Conservation (phyloP, 129 eudicot species). For the Sambucus nigra region DNA sequence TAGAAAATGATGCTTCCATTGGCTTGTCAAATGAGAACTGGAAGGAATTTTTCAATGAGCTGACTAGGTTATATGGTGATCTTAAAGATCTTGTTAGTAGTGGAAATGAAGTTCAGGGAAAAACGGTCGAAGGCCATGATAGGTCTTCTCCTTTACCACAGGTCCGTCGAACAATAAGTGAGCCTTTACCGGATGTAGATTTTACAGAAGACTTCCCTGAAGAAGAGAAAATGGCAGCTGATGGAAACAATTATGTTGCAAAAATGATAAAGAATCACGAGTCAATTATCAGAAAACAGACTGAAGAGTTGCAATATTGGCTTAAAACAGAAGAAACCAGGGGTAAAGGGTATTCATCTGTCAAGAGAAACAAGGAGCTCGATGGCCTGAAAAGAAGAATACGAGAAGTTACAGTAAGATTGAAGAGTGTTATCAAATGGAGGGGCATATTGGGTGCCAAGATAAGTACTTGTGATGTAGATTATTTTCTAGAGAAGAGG, state of each 20-base stretch:
- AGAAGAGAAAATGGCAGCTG: conserved; percentile 7
- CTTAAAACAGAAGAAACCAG: conserved; percentile 13
- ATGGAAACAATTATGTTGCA: conserved; percentile 19
- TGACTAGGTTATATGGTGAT: conserved; percentile 18
- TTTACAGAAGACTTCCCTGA: neutral
- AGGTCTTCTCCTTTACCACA: neutral
- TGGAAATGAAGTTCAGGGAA: conserved; percentile 9
- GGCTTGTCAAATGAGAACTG: conserved; percentile 9
- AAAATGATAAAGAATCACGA: conserved; percentile 33
- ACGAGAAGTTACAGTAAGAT: conserved; percentile 11
- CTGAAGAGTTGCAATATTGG: conserved; percentile 12
- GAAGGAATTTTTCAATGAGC: too few species aligned
- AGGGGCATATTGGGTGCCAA: conserved; percentile 3
- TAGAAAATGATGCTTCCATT: neutral
- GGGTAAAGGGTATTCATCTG: neutral
- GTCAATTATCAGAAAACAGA: conserved; percentile 25
- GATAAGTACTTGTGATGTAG: neutral
- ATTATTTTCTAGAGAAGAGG: neutral
- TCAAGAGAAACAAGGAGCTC: conserved; percentile 12
- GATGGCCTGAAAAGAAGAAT: conserved; percentile 14
- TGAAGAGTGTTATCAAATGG: conserved; percentile 27
- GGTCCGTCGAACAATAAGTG: conserved; percentile 15
- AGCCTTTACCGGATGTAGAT: conserved; percentile 15
- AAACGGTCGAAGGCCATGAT: conserved; percentile 2
- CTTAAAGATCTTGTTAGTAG: conserved; percentile 11